Percentiles rank a stretch among this genome's conserved stretches.
Conservation (phyloP, 352 stramenopile genomes). For the Synura sp. region DNA sequence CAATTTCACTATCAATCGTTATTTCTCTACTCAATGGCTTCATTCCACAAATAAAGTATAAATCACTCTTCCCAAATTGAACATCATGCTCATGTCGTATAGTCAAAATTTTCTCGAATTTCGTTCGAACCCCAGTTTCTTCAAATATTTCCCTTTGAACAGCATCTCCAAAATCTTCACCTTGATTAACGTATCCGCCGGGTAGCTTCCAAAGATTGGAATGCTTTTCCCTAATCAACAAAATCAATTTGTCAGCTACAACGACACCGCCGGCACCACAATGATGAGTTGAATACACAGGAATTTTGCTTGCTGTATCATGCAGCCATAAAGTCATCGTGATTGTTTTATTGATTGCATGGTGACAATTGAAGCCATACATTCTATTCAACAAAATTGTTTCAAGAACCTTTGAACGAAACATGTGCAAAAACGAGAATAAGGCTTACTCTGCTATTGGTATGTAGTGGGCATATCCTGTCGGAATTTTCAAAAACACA, state of each 20-base stretch:
- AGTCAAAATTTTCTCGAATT: not conserved
- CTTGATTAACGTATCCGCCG: not conserved
- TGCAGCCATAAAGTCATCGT: slow-evolving; percentile 14
- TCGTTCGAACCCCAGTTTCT: not conserved
- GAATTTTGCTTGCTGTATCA: not conserved
- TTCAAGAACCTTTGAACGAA: too few relatives aligned
- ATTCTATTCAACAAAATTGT: not conserved
- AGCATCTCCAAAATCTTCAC: not conserved
- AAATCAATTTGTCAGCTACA: not conserved
- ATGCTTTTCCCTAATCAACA: slow-evolving; percentile 5
- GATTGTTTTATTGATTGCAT: not conserved
- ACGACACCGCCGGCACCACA: slow-evolving; percentile 9
- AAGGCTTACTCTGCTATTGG: too few relatives aligned
- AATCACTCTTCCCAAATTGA: not conserved
- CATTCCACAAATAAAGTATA: slow-evolving; percentile 18
- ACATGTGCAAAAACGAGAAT: too few relatives aligned
- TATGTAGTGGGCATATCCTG: too few relatives aligned
- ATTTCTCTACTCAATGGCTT: not conserved
- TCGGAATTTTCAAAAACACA: too few relatives aligned
- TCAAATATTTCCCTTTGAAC: not conserved
- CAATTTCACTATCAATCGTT: not conserved
- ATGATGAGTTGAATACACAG: slow-evolving; percentile 7
- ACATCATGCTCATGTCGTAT: not conserved
- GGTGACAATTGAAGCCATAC: not conserved
- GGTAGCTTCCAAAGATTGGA: slow-evolving; percentile 16